Evolutionary conservation across 768 basidiomycete species (phyloP), one percentile per base, ranked within the genome.

Genomic region (Naganishia antarctica): DNA sequence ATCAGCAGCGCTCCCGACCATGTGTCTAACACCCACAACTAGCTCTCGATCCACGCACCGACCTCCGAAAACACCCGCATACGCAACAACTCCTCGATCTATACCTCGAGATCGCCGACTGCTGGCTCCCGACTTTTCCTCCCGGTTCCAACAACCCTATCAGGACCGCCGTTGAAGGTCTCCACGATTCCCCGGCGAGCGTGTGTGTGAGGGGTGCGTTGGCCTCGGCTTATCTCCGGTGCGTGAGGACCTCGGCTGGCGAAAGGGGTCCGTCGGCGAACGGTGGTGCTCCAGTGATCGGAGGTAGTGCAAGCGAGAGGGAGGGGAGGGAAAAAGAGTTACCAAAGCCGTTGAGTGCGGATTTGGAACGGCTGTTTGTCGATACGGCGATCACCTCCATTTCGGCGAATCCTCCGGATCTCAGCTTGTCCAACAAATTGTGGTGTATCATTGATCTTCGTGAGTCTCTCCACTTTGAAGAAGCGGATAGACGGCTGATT

Each of bases 371-470:
- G 23, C 18, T 45, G 29, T 60, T 45, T 47, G 28, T 60, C 32
- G 45, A 47, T 44, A 44, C 45, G 16, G 41, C 43, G 41, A 60
- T 60, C 31, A 44, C 15, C 21, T 44, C 41, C 25, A 44, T 60
- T 25, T 45, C 43, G 7, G 59, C 41, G 26, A 47, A 60, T 31
- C 59, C 43, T 6, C 26, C 41, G 23, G 41, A 44, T 18, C 31
- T 60, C 18, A 45, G 43, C 11, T 21, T 60, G 43, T 29, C 43
- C 2, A 60, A 60, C 59, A 60, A 60, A 43, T 34, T 60, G 31
- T 60, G 59, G 59, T 44, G 41, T 34, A 47, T 60, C 18, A 60
- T 60, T 34, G 59, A 60, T 46, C 28, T 47, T n/a, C 59, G 59
- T 60, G 28, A 60, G 59, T 60, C 9, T 11, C 16, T 5, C 12